phyloP scores from a whole-genome alignment of 192 early-diverging fungal species.

The Gorgonomyces haynaldii region DNA sequence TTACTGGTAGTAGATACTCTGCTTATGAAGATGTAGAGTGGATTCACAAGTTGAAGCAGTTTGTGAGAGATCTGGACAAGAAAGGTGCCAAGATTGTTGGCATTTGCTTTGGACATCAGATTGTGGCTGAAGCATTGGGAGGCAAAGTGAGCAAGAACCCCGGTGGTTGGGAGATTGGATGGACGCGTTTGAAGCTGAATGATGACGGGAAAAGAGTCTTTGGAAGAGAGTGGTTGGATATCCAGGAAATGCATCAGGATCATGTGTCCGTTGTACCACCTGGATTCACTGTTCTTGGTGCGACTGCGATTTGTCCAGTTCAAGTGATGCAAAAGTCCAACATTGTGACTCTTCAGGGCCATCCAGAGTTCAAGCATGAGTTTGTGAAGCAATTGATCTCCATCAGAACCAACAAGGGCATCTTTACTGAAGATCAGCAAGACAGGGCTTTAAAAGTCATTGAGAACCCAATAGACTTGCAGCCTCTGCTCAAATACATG shows the following conservation, averaged over 20 bases:
- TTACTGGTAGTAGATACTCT: conserved; percentile 32
- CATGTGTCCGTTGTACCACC: conserved; percentile 49
- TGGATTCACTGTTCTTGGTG: conserved; percentile 43
- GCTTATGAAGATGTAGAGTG: conserved; percentile 57
- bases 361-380: too few species aligned
- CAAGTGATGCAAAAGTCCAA: conserved; percentile 51
- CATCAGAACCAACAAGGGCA: too few species aligned
- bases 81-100: conserved; percentile 43
- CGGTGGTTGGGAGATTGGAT: conserved; percentile 62
- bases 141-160: conserved; percentile 45
- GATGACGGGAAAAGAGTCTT: conserved; percentile 8
- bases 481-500: too few species aligned
- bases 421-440: too few species aligned
- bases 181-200: conserved; percentile 17
- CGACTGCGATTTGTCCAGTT: conserved; percentile 38
- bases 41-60: conserved; percentile 49
- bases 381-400: too few species aligned
- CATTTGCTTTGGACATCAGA: conserved; percentile 80
- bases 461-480: too few species aligned
- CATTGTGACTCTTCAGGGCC: conserved; percentile 56
- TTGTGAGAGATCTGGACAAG: conserved; percentile 25
- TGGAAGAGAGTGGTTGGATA: conserved; percentile 7
- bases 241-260: conserved; percentile 62
- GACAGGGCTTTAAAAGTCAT: too few species aligned
- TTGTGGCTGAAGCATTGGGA: conserved; percentile 57